These are phyloP conservation scores for Isatis lusitanica DNA, from an alignment of 441 rosid species.

Conservation along the genomic window DNA sequence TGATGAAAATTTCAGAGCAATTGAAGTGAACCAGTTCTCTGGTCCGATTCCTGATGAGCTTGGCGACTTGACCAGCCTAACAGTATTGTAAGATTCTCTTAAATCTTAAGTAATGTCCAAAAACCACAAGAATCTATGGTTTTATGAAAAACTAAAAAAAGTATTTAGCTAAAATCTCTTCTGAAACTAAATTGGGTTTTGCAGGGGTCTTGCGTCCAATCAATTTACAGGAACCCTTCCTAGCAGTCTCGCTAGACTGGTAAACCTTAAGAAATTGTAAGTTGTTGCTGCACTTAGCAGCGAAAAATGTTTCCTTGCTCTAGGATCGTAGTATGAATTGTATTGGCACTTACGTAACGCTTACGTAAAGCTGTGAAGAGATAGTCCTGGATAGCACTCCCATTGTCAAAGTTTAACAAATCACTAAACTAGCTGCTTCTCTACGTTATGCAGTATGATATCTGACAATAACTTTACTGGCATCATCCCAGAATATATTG, in stretches of 20 bases:
- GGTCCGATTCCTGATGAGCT: slow-evolving; percentile 25
- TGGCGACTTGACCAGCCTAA: slow-evolving; percentile 13
- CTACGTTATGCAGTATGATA: slow-evolving; percentile 17
- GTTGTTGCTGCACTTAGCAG: neutral
- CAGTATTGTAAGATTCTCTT: neutral
- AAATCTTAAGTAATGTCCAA: neutral
- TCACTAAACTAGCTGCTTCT: neutral
- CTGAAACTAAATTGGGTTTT: neutral
- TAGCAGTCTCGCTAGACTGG: neutral
- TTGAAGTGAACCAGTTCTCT: slow-evolving; percentile 28
- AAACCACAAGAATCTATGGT: neutral
- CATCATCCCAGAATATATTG: slow-evolving; percentile 25
- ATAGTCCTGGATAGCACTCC: too few species aligned
- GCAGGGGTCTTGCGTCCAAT: neutral
- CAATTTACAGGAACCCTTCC: neutral
- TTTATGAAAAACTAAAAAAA: neutral
- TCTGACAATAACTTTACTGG: slow-evolving; percentile 32
- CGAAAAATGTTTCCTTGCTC: too few species aligned
- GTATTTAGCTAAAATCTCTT: neutral
- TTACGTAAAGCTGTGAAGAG: too few species aligned
- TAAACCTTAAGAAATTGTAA: neutral
- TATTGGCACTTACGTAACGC: too few species aligned
- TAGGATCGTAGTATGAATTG: too few species aligned
- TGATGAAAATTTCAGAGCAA: neutral
- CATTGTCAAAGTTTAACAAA: neutral